Evolutionary conservation across 805 yeast genomes (phyloP).

Genomic region (Diddensiella caesifluorescens): DNA sequence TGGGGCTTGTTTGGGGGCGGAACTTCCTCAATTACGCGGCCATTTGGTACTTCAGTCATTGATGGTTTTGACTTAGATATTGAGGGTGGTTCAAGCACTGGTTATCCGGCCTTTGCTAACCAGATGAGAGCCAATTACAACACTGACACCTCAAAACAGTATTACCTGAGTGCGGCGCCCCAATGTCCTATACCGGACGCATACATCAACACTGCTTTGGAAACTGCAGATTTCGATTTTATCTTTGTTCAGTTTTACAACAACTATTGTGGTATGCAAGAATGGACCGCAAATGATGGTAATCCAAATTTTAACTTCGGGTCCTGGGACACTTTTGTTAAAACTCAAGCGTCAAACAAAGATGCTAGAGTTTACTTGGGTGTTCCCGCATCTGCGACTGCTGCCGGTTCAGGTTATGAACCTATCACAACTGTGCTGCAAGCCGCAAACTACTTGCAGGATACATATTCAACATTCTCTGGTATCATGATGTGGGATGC

Average conservation of each 20-base stretch:
- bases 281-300: slow-evolving; percentile 17
- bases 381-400: slow-evolving; percentile 48
- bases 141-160: slow-evolving; percentile 34
- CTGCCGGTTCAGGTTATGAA: slow-evolving; percentile 56
- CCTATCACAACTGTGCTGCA: slow-evolving; percentile 26
- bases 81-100: slow-evolving; percentile 44
- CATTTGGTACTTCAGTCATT: slow-evolving; percentile 50
- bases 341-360: slow-evolving; percentile 42
- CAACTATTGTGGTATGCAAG: slow-evolving; percentile 42
- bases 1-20: slow-evolving; percentile 50
- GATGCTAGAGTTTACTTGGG: slow-evolving; percentile 57
- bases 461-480: slow-evolving; percentile 40
- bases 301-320: slow-evolving; percentile 37
- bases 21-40: slow-evolving; percentile 26
- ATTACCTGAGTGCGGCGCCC: slow-evolving; percentile 61
- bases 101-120: slow-evolving; percentile 45
- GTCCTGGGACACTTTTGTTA: slow-evolving; percentile 50
- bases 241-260: slow-evolving; percentile 64
- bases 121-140: slow-evolving; percentile 26
- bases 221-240: slow-evolving; percentile 47
- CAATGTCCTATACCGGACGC: slow-evolving; percentile 64
- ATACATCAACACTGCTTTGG: slow-evolving; percentile 38
- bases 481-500: slow-evolving; percentile 85
- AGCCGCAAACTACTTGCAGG: slow-evolving; percentile 21
- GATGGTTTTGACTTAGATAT: slow-evolving; percentile 69